phyloP scores from a whole-genome alignment of 768 basidiomycete species.

The Auricularia cornea region DNA sequence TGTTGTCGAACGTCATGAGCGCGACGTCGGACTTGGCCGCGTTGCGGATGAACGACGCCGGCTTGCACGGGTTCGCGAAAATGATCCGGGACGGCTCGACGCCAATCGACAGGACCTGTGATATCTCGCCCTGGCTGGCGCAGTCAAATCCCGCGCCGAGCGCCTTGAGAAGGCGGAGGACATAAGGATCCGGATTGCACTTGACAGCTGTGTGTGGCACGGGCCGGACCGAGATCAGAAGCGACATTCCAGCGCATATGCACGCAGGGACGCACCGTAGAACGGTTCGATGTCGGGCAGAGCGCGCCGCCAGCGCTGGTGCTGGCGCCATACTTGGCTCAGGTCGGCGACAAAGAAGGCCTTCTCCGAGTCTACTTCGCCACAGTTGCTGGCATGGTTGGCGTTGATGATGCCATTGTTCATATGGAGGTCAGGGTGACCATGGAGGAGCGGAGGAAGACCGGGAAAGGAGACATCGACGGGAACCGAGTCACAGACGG shows the following conservation, averaged over 20 bases:
- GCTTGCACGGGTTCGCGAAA: slow-evolving; percentile 99
- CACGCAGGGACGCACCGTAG: slow-evolving; percentile 58
- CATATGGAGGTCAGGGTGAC: slow-evolving; percentile 67
- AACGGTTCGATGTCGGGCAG: slow-evolving; percentile 87
- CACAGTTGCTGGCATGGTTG: slow-evolving; percentile 12
- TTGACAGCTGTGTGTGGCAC: slow-evolving; percentile 97
- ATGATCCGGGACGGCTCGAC: slow-evolving; percentile 79
- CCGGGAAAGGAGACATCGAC: slow-evolving; percentile 44
- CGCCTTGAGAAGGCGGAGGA: slow-evolving; percentile 82
- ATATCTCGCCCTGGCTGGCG: slow-evolving; percentile 90
- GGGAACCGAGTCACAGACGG: neutral
- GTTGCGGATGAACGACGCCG: slow-evolving; percentile 82
- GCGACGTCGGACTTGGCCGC: slow-evolving; percentile 74
- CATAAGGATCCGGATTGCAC: slow-evolving; percentile 95
- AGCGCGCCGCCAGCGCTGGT: slow-evolving; percentile 67
- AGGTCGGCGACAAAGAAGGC: slow-evolving; percentile 98
- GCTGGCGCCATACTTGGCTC: slow-evolving; percentile 75
- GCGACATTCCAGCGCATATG: slow-evolving; percentile 13
- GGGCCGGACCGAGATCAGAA: too few species aligned
- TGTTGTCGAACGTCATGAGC: slow-evolving; percentile 98
- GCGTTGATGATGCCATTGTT: slow-evolving; percentile 70
- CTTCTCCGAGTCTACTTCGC: slow-evolving; percentile 68
- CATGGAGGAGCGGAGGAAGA: slow-evolving; percentile 58
- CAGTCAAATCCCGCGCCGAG: slow-evolving; percentile 95
- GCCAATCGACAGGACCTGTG: slow-evolving; percentile 62